These are phyloP conservation scores for Trypanosoma boissoni DNA, from an alignment of 208 protist species.

Conservation along the genomic window DNA sequence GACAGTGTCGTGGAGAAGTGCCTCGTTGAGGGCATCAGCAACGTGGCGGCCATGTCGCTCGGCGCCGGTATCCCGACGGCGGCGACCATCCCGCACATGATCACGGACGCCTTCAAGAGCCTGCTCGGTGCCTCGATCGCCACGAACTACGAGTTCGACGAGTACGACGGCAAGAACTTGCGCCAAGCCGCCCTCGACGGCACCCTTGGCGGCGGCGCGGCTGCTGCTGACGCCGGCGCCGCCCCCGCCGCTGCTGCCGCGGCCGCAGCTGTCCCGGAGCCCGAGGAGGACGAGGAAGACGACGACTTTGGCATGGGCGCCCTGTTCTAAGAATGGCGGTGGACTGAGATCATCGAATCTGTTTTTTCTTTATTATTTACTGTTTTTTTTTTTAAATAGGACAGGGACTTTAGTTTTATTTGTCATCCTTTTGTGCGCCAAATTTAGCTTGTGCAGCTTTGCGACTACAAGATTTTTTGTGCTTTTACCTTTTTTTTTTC, in stretches of 20 bases:
- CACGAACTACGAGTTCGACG: constrained; percentile 92
- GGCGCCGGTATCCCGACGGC: constrained; percentile 93
- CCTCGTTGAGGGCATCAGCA: constrained; percentile 87
- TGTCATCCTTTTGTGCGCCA: background rate
- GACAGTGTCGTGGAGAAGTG: constrained; percentile 89
- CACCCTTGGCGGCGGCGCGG: constrained; percentile 67
- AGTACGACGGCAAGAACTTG: constrained; percentile 80
- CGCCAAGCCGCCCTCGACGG: constrained; percentile 88
- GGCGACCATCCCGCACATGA: constrained; percentile 94
- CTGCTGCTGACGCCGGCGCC: constrained; percentile 51
- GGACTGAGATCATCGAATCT: background rate
- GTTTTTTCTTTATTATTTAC: constrained; percentile 24
- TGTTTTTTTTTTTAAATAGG: constrained; percentile 5
- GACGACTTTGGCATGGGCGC: constrained; percentile 83
- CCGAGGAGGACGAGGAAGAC: constrained; percentile 74
- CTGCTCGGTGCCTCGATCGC: constrained; percentile 94
- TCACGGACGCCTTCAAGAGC: constrained; percentile 97
- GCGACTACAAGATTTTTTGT: background rate
- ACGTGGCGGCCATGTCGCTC: constrained; percentile 95
- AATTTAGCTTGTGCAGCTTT: constrained; percentile 1
- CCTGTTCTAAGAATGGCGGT: constrained; percentile 63
- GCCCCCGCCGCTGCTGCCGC: constrained; percentile 39
- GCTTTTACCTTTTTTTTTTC: background rate
- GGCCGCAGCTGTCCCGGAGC: constrained; percentile 36
- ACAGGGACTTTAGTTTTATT: constrained; percentile 12